Base-by-base conservation (phyloP, 78 protist genomes). In the Corallochytrium limacisporum region DNA sequence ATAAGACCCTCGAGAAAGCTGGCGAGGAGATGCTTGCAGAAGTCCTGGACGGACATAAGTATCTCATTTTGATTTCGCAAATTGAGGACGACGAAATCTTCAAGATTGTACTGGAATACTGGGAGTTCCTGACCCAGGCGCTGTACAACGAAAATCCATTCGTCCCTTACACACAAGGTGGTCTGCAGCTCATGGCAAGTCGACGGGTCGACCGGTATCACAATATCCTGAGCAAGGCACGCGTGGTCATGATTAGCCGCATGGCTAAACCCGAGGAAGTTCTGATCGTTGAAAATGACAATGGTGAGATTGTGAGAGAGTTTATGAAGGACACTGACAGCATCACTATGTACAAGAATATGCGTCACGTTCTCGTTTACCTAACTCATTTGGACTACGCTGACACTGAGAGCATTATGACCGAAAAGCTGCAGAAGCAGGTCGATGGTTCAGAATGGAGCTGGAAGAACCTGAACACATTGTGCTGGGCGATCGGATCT, bases 401-500 rank as follows among this genome's bases (percentile, higher is more conserved):
- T 18, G 91, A 92, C 74, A 95, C 97, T 33, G 85, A 88, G 70
- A 16, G 37, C 8, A 79, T 90, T 61, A 92, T 96, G 98, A 48
- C 77, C 22, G 79, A 77, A 37, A 55, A 56, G 59, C 72, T 96
- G 53, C 56, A 36, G 22, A 4, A 43, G 28, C 63, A 56, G 32
- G 62, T 78, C 36, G 51, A 73, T 59, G 77, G 73, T 10, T 1
- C 73, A 8, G 85, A 87, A 24, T 96, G 83, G 82, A 35, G 65
- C 8, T 77, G 85, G 80, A 51, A 68, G 20, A 57, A 65, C 57
- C 80, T 95, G 75, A 92, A 87, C 75, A 87, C 91, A 5, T 72
- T 97, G 36, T 95, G 97, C 77, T 97, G 99, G 99, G 97, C 99
- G 16, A 88, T 97, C 49, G 99, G 99, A 51, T 71, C 95, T 24